A percentile compares a stretch with the other conserved stretches of the same genome.
phyloP scores from a whole-genome alignment of 805 yeast species.

The Myxozyma nipponensis region DNA sequence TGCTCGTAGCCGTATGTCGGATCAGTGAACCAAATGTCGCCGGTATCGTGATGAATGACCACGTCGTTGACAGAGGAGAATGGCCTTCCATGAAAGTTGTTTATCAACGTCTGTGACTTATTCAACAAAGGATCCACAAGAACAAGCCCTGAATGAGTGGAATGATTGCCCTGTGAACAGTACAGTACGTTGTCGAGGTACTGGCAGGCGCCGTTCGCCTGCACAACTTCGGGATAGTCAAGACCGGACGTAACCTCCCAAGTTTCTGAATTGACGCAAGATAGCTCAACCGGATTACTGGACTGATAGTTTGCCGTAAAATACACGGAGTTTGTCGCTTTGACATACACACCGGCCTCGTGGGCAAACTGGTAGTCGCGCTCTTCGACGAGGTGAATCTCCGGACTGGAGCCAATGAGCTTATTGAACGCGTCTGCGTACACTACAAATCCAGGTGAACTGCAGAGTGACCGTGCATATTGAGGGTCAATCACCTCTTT shows the following conservation, averaged over 20 bases:
- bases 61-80: constrained; percentile 26
- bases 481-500: constrained; percentile 11
- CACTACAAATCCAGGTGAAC: constrained; percentile 10
- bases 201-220: constrained; percentile 24
- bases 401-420: constrained; percentile 9
- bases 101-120: constrained; percentile 9
- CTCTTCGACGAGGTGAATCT: constrained; percentile 5
- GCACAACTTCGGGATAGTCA: constrained; percentile 13
- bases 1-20: constrained; percentile 26
- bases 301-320: constrained; percentile 25
- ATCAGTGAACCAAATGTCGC: constrained; percentile 27
- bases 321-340: constrained; percentile 19
- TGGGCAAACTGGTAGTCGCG: constrained; percentile 20
- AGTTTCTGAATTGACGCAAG: constrained; percentile 12
- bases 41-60: constrained; percentile 25
- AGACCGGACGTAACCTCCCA: constrained; percentile 5
- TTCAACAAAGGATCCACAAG: constrained; percentile 15
- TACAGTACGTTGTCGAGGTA: constrained; percentile 17
- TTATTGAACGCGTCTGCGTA: constrained; percentile 11
- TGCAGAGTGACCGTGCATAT: constrained; percentile 12
- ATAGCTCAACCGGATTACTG: constrained; percentile 12
- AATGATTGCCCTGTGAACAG: constrained; percentile 20
- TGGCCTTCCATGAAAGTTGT: constrained; percentile 24
- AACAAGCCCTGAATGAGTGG: constrained; percentile 16
- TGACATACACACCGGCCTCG: constrained; percentile 25